A percentile compares a stretch with the other conserved stretches of the same genome.
Conservation (phyloP, 1,284 basidiomycete genomes). For the Peniophora sp. region DNA sequence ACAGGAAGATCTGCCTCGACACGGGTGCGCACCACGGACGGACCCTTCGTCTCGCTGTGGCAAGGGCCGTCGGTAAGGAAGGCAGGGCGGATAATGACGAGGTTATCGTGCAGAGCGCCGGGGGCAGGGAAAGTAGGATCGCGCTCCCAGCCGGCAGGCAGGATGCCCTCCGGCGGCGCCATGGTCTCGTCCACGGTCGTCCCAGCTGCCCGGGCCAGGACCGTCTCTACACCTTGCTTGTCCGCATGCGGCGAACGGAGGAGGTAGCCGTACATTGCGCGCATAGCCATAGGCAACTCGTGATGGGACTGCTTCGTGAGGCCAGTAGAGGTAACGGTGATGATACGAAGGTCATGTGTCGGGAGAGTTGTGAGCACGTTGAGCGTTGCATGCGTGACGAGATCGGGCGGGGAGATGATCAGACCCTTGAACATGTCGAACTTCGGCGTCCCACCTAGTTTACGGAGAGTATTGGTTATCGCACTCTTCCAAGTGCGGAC, state of each 20-base stretch:
- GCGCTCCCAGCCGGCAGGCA: slow-evolving; percentile 33
- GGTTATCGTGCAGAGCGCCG: slow-evolving; percentile 31
- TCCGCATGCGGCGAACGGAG: slow-evolving; percentile 41
- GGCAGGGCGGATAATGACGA: slow-evolving; percentile 49
- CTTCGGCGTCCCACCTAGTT: slow-evolving; percentile 32
- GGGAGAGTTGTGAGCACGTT: slow-evolving; percentile 43
- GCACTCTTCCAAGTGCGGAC: too few species aligned
- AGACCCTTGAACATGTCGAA: slow-evolving; percentile 36
- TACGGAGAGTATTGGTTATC: background rate
- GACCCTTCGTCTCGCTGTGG: slow-evolving; percentile 30
- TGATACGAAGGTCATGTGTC: slow-evolving; percentile 27
- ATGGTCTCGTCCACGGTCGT: slow-evolving; percentile 25
- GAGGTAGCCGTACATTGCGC: slow-evolving; percentile 36
- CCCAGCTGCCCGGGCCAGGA: slow-evolving; percentile 36
- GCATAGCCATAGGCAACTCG: slow-evolving; percentile 38
- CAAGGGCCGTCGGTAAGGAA: slow-evolving; percentile 52
- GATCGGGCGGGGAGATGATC: slow-evolving; percentile 35
- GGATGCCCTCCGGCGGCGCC: slow-evolving; percentile 21
- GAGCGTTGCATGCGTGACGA: slow-evolving; percentile 41
- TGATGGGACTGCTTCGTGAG: slow-evolving; percentile 34
- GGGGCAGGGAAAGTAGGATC: slow-evolving; percentile 27
- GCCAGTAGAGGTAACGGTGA: slow-evolving; percentile 46
- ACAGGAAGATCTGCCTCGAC: slow-evolving; percentile 28
- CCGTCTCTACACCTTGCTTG: slow-evolving; percentile 47
- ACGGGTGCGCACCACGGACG: slow-evolving; percentile 27